These are phyloP conservation scores for Tolypocladium ovalisporum DNA, from an alignment of 2,329 filamentous ascomycete species.

Conservation along the genomic window DNA sequence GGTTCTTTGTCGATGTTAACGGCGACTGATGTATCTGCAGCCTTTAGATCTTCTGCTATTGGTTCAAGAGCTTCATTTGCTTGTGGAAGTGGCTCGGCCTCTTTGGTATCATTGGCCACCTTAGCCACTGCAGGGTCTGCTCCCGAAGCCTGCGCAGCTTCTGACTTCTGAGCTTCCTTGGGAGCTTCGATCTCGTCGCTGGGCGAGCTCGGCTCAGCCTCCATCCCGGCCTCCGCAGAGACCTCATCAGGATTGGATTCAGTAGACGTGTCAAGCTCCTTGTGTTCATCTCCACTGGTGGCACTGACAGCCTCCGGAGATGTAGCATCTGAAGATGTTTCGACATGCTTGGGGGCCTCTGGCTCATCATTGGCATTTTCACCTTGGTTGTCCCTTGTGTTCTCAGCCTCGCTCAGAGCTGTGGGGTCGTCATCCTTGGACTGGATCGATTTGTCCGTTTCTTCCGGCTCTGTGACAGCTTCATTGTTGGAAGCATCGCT, in stretches of 20 bases:
- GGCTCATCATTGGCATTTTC: slow-evolving; percentile 1
- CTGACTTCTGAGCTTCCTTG: background rate
- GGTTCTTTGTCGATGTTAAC: slow-evolving; percentile 2
- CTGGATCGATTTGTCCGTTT: background rate
- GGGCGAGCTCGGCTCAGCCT: background rate
- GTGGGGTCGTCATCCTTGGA: background rate
- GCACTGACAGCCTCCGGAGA: background rate
- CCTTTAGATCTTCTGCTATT: background rate
- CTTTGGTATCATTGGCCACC: background rate
- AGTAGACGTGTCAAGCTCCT: background rate
- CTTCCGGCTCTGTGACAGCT: slow-evolving; percentile 5
- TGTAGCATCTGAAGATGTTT: background rate
- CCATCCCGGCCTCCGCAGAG: background rate
- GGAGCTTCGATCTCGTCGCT: background rate
- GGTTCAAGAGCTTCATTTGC: background rate
- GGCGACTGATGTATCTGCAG: slow-evolving; percentile 1
- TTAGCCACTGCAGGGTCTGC: background rate
- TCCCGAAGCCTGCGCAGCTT: background rate
- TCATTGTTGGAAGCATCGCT: background rate
- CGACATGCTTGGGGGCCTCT: slow-evolving; percentile 1
- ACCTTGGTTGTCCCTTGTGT: too few relatives aligned
- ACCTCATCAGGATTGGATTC: background rate
- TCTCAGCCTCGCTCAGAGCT: background rate
- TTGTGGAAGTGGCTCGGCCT: background rate
- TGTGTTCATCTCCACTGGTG: background rate